Evolutionary conservation across 768 basidiomycete genomes (phyloP), one percentile per base, ranked within the genome.

Genomic region (Serendipita sp.): DNA sequence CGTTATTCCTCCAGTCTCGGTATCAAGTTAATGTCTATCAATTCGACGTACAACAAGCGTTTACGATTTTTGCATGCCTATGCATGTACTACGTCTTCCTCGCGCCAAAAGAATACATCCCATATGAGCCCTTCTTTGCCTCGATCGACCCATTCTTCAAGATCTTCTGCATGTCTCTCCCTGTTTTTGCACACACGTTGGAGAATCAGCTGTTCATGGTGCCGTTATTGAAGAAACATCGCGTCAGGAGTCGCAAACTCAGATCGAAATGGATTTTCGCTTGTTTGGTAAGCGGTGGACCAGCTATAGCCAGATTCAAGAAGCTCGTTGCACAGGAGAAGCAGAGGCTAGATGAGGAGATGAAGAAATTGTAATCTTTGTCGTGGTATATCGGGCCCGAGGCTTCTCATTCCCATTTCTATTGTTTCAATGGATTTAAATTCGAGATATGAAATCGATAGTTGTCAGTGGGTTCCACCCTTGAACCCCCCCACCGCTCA

Each of bases 21-120:
- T 60, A 60, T 36, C 56, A 60, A 36, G 56, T 60, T 35, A 36
- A 4, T 4, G 2, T 1, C 4, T 60, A 60, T 35, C 16, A 28
- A 38, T 36, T 60, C 35, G 34, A 28, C 8, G 28, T 60, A 10
- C 10, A 10, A 8, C 56, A 60, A 36, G 28, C 35, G 10, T 23
- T 32, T 36, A 36, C 56, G 10, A 36, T 60, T 60, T 5, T 60
- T 38, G 56, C 28, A 11, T 60, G 5, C 11, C 36, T 60, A 4
- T 32, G n/a, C 36, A 60, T 60, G 56, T 60, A 60, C 56, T 60
- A 38, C n/a, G 16, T 60, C 36, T 60, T 60, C 30, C 56, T 60
- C 16, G 36, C 56, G 18, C 56, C 56, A 28, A n/a, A n/a, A 2
- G 5, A 23, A 34, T 38, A 34, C 56, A 36, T 38, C 28, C 56